Conservation (phyloP, 2,329 filamentous ascomycete genomes). For the Fusarium palustre region DNA sequence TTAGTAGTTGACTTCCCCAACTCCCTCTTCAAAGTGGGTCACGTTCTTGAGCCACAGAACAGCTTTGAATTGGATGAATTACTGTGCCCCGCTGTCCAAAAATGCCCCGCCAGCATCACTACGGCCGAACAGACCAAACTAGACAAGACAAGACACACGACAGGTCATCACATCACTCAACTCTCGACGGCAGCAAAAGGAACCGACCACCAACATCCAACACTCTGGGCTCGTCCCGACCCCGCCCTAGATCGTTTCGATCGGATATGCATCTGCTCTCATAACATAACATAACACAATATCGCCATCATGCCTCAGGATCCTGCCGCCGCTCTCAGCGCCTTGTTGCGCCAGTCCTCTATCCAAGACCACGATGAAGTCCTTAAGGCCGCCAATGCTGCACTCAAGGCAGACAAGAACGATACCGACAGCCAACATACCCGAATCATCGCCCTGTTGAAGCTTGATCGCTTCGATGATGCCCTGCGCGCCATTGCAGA, state of each 20-base stretch:
- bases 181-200: constrained; percentile 16
- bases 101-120: constrained; percentile 47
- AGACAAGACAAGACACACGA: constrained; percentile 19
- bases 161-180: constrained; percentile 24
- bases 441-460: constrained; percentile 79
- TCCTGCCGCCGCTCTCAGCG: constrained; percentile 63
- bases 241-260: background rate
- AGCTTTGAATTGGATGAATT: constrained; percentile 37
- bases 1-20: background rate
- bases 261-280: constrained; percentile 44
- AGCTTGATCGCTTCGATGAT: constrained; percentile 85
- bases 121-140: constrained; percentile 22
- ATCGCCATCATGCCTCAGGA: constrained; percentile 56
- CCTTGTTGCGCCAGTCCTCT: constrained; percentile 65
- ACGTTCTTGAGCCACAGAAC: constrained; percentile 22
- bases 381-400: constrained; percentile 71
- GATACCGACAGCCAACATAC: constrained; percentile 73
- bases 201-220: background rate
- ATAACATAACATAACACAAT: constrained; percentile 13
- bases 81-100: constrained; percentile 47
- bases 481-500: constrained; percentile 76
- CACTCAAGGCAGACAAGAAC: constrained; percentile 70
- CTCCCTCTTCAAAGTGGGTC: background rate
- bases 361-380: constrained; percentile 80
- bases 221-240: background rate